Evolutionary conservation across 108 stramenopile genomes (phyloP).

Genomic region (Phaeodactylum tricornutum): DNA sequence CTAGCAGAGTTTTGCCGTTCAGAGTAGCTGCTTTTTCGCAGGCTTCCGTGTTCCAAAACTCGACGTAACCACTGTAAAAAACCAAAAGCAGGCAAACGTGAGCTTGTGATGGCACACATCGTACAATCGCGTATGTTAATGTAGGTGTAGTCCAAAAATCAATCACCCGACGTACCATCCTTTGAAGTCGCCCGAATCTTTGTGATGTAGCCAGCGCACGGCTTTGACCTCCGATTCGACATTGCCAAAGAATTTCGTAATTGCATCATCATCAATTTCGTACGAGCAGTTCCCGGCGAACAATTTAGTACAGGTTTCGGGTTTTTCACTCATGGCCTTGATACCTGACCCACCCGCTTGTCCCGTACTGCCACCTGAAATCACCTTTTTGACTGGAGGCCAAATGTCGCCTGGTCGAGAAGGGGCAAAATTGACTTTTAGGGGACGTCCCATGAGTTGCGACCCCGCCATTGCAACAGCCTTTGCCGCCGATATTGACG

Average conservation of each 20-base stretch:
- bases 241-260: constrained; percentile 80
- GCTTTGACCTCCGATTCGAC: constrained; percentile 86
- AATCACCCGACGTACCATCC: constrained; percentile 47
- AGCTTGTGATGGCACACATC: too few species aligned
- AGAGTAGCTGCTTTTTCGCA: constrained; percentile 82
- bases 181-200: constrained; percentile 90
- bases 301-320: constrained; percentile 74
- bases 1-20: constrained; percentile 83
- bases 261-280: constrained; percentile 89
- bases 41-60: constrained; percentile 85
- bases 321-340: constrained; percentile 81
- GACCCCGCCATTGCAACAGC: constrained; percentile 61
- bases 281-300: constrained; percentile 92
- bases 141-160: neutral
- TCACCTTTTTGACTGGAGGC: constrained; percentile 69
- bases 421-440: constrained; percentile 89
- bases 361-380: constrained; percentile 43
- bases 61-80: constrained; percentile 55
- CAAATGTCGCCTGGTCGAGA: constrained; percentile 73
- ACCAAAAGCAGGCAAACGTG: constrained; percentile 4
- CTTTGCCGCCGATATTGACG: constrained; percentile 45
- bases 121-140: neutral
- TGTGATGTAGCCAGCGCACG: constrained; percentile 88
- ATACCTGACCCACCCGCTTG: constrained; percentile 73
- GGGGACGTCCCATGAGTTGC: constrained; percentile 80